Evolutionary conservation across 2,329 filamentous ascomycete species (phyloP).

Genomic region (Colletotrichum sp.): DNA sequence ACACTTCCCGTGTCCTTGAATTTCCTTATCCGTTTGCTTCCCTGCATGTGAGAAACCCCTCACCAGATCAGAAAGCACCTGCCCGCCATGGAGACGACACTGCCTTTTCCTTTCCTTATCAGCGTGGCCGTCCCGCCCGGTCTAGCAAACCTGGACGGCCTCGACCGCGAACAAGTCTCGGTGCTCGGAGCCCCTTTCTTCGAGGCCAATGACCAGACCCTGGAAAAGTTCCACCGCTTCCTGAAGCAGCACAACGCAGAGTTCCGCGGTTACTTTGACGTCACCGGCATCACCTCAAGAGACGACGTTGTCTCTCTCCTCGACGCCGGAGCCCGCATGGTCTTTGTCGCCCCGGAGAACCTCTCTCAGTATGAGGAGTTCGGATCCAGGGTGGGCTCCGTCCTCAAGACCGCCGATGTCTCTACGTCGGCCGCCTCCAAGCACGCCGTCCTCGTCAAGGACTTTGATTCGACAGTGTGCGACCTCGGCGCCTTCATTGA

Average conservation of each 20-base stretch:
- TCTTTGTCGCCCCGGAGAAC: slow-evolving; percentile 79
- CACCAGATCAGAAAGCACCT: not conserved
- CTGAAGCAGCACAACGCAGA: slow-evolving; percentile 55
- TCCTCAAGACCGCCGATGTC: slow-evolving; percentile 51
- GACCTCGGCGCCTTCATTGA: slow-evolving; percentile 49
- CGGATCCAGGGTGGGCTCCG: slow-evolving; percentile 60
- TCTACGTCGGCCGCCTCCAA: slow-evolving; percentile 43
- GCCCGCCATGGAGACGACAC: slow-evolving; percentile 64
- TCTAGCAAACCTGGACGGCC: slow-evolving; percentile 54
- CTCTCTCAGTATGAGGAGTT: slow-evolving; percentile 63
- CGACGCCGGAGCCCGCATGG: slow-evolving; percentile 82
- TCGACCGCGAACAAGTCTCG: slow-evolving; percentile 61
- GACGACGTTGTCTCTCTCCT: slow-evolving; percentile 82
- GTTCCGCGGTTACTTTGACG: slow-evolving; percentile 76
- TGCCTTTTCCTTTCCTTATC: slow-evolving; percentile 68
- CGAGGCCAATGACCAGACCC: slow-evolving; percentile 53
- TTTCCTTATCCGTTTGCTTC: not conserved
- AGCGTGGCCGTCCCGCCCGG: slow-evolving; percentile 58
- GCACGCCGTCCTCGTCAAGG: slow-evolving; percentile 56
- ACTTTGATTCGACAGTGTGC: slow-evolving; percentile 50
- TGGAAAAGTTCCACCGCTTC: slow-evolving; percentile 51
- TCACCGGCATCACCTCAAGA: slow-evolving; percentile 67
- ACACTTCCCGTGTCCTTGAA: not conserved
- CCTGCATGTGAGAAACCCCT: not conserved
- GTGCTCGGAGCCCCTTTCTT: slow-evolving; percentile 66